Percentiles rank a stretch among this genome's conserved stretches.
These are phyloP conservation scores for Agaricus bisporus DNA, from an alignment of 768 basidiomycete species.

Conservation along the genomic window DNA sequence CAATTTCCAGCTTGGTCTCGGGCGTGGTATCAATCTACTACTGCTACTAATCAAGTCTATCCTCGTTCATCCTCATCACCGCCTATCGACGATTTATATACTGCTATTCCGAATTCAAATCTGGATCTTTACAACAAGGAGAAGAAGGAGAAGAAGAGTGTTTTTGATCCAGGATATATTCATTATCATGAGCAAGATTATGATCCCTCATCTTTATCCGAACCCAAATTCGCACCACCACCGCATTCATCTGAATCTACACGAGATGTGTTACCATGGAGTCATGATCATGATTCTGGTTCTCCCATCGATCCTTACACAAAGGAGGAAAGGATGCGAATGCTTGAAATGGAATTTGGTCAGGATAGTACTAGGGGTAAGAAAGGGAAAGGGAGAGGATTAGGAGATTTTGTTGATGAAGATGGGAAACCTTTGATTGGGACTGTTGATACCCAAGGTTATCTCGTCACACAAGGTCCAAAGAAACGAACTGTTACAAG, in stretches of 20 bases:
- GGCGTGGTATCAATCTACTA: constrained; percentile 45
- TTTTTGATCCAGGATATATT: constrained; percentile 12
- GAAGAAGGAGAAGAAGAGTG: constrained; percentile 12
- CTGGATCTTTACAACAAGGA: constrained; percentile 24
- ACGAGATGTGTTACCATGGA: constrained; percentile 37
- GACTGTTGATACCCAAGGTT: constrained; percentile 50
- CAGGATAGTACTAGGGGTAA: constrained; percentile 21
- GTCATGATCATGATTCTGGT: constrained; percentile 23
- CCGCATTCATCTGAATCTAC: constrained; percentile 33
- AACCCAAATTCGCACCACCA: constrained; percentile 13
- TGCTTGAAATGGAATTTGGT: constrained; percentile 67
- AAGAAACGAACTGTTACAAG: constrained; percentile 48
- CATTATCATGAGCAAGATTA: constrained; percentile 20
- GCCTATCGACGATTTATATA: constrained; percentile 19
- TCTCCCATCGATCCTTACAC: constrained; percentile 37
- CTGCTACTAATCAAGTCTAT: constrained; percentile 12
- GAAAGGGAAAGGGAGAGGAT: constrained; percentile 19
- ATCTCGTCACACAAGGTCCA: constrained; percentile 57
- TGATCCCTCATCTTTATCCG: constrained; percentile 26
- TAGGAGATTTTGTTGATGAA: constrained; percentile 31
- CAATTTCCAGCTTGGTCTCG: constrained; percentile 62
- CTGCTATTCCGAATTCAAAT: constrained; percentile 17
- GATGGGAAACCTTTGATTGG: constrained; percentile 49
- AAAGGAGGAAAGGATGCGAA: constrained; percentile 64
- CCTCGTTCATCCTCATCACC: constrained; percentile 12